Evolutionary conservation across 2,329 filamentous ascomycete species (phyloP), one percentile per base, ranked within the genome.

Genomic region (Orbilia ellipsospora): DNA sequence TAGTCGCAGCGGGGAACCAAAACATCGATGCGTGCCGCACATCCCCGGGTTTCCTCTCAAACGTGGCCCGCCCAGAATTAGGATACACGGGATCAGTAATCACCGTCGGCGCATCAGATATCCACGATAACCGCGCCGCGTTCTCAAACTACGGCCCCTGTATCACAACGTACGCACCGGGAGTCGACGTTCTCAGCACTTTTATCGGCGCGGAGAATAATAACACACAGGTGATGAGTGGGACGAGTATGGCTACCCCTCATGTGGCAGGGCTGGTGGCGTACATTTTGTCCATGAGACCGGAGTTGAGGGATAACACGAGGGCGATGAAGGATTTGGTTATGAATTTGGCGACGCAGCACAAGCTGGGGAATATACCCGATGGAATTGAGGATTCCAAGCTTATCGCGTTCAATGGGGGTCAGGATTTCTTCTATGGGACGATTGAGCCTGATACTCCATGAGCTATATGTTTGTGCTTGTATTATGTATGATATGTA

Each of bases 241-340:
- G 85, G n/a, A 87, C 85, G 2, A 84, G 80, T 56, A 85, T 85
- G 87, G 85, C 85, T 26, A 86, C 86, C 12, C 90, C 90, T 0
- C 89, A 91, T 80, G 85, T 92, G 64, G 86, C 88, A 56, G 90
- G 90, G 56, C 84, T 92, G 2, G 88, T 88, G 13, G 89, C 89
- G 28, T 92, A 92, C 82, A 83, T 92, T 15, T 23, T 70, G 15
- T 44, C 61, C 1, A 10, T 60, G 16, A 52, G 48, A 3, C 45
- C 44, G 31, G 62, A 68, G n/a, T 45, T 75, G 52, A 65, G 51
- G 59, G 51, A 51, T 18, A 59, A 75, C 51, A 52, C 69, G 7
- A n/a, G 51, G 45, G 72, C 36, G 18, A 75, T 75, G 72, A 75
- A 75, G 55, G 59, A 55, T 44, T 50, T 69, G 59, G 16, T 75